phyloP scores from a whole-genome alignment of 2,329 filamentous ascomycete genomes.

The Pseudonectria buxi region DNA sequence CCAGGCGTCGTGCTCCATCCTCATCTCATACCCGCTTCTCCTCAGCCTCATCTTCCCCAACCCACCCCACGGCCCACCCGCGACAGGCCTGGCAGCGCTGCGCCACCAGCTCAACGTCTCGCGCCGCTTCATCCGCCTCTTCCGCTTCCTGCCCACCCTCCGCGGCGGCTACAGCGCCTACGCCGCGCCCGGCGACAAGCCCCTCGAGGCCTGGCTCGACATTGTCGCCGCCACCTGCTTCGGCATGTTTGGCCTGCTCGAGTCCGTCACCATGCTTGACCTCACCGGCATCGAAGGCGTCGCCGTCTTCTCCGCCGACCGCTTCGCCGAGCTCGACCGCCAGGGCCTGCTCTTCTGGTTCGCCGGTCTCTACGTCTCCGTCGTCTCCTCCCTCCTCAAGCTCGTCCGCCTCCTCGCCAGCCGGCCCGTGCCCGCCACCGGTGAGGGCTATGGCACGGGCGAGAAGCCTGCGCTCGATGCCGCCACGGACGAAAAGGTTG shows the following conservation, averaged over 20 bases:
- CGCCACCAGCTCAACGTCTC: constrained; percentile 38
- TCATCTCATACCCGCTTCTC: constrained; percentile 38
- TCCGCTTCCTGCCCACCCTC: constrained; percentile 60
- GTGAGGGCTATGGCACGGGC: constrained; percentile 22
- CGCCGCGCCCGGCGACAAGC: constrained; percentile 15
- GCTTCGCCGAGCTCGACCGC: constrained; percentile 40
- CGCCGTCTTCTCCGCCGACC: constrained; percentile 45
- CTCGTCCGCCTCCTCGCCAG: constrained; percentile 32
- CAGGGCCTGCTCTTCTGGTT: constrained; percentile 68
- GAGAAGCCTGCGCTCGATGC: constrained; percentile 9
- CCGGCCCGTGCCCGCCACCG: constrained; percentile 27
- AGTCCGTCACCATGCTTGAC: constrained; percentile 57
- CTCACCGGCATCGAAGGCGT: constrained; percentile 36
- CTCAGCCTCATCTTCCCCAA: constrained; percentile 27
- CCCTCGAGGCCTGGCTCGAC: constrained; percentile 41
- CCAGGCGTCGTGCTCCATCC: constrained; percentile 44
- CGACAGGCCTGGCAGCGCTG: constrained; percentile 29
- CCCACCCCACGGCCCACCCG: constrained; percentile 13
- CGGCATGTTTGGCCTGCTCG: constrained; percentile 61
- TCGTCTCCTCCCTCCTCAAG: constrained; percentile 36
- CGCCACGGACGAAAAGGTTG: not conserved
- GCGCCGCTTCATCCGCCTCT: constrained; percentile 60
- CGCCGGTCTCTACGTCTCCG: constrained; percentile 48
- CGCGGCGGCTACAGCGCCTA: constrained; percentile 41
- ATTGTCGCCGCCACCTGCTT: constrained; percentile 52